Evolutionary conservation across 1,139 yeast genomes (phyloP).

Genomic region (Kluyveromyces sp.): DNA sequence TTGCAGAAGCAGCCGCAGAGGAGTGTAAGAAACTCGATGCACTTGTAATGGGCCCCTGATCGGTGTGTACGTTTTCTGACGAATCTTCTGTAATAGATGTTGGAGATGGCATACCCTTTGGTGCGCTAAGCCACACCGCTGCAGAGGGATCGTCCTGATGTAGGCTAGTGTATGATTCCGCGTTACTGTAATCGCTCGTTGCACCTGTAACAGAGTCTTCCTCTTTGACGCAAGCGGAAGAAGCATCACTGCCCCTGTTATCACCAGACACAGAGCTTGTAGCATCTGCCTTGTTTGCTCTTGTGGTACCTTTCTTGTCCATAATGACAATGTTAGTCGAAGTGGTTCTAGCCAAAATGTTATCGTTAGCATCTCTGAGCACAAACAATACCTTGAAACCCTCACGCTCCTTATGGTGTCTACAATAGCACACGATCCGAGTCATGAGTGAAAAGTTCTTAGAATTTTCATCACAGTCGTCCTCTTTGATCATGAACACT

Average conservation of each 20-base stretch:
- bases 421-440: conserved; percentile 88
- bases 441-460: conserved; percentile 67
- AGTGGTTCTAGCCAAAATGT: conserved; percentile 63
- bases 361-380: conserved; percentile 51
- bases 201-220: conserved; percentile 5
- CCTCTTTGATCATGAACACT: conserved; percentile 64
- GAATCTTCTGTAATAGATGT: conserved; percentile 63
- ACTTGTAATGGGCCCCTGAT: conserved; percentile 19
- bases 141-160: conserved; percentile 3
- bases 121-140: conserved; percentile 7
- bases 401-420: conserved; percentile 80
- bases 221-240: conserved; percentile 14
- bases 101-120: conserved; percentile 41
- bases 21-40: conserved; percentile 11
- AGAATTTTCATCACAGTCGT: conserved; percentile 21
- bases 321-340: conserved; percentile 79
- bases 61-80: conserved; percentile 47
- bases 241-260: conserved; percentile 13
- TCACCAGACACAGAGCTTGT: conserved; percentile 11
- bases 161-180: conserved; percentile 6
- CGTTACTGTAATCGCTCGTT: conserved; percentile 12
- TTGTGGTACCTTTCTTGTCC: conserved; percentile 67
- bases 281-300: conserved; percentile 4
- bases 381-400: conserved; percentile 75
- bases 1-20: conserved; percentile 15